Conservation (phyloP, 208 protist species). For the Hexamita inflata region DNA sequence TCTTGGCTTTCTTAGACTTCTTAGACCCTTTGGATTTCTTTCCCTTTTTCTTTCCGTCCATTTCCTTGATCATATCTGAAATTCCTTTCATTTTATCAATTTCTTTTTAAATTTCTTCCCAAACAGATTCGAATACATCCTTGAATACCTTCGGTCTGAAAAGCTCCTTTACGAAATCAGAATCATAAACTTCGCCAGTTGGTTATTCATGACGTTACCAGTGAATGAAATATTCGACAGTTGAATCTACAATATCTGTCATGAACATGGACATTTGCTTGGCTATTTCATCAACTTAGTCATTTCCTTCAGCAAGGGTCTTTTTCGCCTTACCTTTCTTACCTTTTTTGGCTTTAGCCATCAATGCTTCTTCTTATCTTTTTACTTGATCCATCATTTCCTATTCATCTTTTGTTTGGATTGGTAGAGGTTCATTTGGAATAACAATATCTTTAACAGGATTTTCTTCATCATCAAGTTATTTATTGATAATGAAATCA, state of each 20-base stretch:
- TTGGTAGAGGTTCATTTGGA: too few relatives aligned
- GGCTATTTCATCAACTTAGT: not conserved
- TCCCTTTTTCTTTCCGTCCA: conserved; percentile 16
- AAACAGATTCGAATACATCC: not conserved
- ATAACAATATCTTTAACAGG: too few relatives aligned
- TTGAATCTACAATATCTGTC: conserved; percentile 3
- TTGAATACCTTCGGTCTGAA: not conserved
- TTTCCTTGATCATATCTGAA: not conserved
- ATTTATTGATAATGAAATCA: too few relatives aligned
- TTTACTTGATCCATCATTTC: too few relatives aligned
- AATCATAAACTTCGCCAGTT: not conserved
- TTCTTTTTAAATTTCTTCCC: not conserved
- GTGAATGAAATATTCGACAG: conserved; percentile 11
- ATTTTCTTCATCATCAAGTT: too few relatives aligned
- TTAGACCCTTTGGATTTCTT: not conserved
- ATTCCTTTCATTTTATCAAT: conserved; percentile 1
- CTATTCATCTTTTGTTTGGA: too few relatives aligned
- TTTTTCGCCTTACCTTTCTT: not conserved
- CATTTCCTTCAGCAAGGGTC: too few relatives aligned
- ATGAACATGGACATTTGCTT: not conserved
- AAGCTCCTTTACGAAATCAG: conserved; percentile 10
- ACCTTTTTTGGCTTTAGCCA: conserved; percentile 11
- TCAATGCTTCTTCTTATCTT: too few relatives aligned
- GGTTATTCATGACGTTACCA: not conserved
- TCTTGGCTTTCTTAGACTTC: too few relatives aligned